Evolutionary conservation across 2,329 filamentous ascomycete species (phyloP), one percentile per base, ranked within the genome.

Genomic region (Ascomycota sp.): DNA sequence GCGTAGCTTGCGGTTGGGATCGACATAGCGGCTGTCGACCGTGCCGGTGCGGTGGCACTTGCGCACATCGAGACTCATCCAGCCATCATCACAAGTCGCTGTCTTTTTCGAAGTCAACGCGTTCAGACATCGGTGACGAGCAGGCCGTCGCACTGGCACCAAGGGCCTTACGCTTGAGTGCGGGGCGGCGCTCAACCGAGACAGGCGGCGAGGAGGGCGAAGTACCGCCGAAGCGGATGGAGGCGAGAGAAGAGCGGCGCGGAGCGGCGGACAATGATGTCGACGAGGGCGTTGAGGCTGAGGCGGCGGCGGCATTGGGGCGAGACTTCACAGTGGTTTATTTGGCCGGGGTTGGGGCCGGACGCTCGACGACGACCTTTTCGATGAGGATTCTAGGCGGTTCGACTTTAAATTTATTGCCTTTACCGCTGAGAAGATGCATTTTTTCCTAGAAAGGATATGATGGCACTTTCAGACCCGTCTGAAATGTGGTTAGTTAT

Each of bases 11-110:
- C 61, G 57, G 33, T 57, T 61, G 5, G 56, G 45, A 38, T 69
- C 63, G 25, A 55, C 44, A 15, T 52, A 49, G 28, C 49, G 47
- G 26, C 53, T 52, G 25, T 57, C 53, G 25, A 49, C 50, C 12
- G 44, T 48, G 27, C 45, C 44, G 37, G 46, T 55, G 38, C 61
- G 61, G 38, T 58, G 52, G 34, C 61, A 52, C 52, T 69, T 67
- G 36, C 51, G 55, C 28, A 50, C 47, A 29, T 60, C 56, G 28
- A 65, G 43, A 13, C 46, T 55, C 45, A 58, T 57, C 55, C 64
- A 68, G 34, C 63, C 59, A 36, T 63, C 61, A 31, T 63, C 62
- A 25, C 61, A 60, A 30, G 32, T 65, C 60, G 29, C 57, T 61
- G 35, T 59, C 56, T 35, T 59, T 61, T 33, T 60, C 61, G 34